Evolutionary conservation across 2,329 filamentous ascomycete species (phyloP).

Genomic region (Rosellinia necatrix): DNA sequence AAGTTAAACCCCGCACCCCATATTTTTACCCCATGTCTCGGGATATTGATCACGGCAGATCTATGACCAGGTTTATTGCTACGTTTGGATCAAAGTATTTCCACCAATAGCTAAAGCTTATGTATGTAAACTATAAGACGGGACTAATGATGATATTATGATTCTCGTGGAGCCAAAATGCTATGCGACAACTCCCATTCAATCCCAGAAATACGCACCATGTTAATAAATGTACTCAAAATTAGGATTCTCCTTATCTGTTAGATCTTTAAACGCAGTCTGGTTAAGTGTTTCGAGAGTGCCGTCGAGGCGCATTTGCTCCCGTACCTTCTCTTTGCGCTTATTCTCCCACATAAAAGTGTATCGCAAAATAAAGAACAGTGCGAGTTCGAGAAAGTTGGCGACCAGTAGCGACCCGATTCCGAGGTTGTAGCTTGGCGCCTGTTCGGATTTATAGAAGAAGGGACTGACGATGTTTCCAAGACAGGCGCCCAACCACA

Average conservation of each 20-base stretch:
- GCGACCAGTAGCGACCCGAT: conserved; percentile 5
- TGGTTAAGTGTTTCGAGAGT: conserved; percentile 1
- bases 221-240: conserved; percentile 10
- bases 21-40: no score
- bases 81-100: no score
- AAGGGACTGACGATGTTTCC: conserved; percentile 6
- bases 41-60: no score
- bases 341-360: conserved; percentile 8
- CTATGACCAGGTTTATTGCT: no score
- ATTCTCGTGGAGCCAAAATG: no score
- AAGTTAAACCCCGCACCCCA: no score
- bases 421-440: conserved; percentile 1
- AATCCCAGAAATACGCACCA: no score
- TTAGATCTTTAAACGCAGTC: conserved; percentile 11
- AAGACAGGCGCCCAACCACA: conserved; percentile 7
- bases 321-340: conserved; percentile 5
- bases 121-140: no score
- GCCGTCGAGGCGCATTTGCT: conserved; percentile 1
- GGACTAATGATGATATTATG: no score
- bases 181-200: no score
- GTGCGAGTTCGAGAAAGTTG: not conserved
- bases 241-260: conserved; percentile 11
- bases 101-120: no score
- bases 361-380: conserved; percentile 4
- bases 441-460: conserved; percentile 11